Conservation (phyloP, 169 alveolate species). For the Plasmodium vivax region DNA sequence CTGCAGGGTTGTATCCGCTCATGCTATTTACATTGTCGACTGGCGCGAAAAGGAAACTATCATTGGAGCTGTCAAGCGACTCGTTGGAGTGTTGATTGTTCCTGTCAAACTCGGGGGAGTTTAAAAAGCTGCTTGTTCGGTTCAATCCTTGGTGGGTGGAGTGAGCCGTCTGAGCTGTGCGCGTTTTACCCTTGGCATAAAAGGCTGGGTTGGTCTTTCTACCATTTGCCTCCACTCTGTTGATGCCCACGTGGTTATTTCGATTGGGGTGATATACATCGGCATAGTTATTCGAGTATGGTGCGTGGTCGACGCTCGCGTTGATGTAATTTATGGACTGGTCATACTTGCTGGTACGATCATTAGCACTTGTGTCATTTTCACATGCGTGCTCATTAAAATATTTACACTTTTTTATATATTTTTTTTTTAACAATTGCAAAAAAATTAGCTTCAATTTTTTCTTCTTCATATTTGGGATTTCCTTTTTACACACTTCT, state of each 20-base stretch:
- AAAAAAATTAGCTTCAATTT: slow-evolving; percentile 33
- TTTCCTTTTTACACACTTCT: slow-evolving; percentile 55
- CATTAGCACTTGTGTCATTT: not conserved
- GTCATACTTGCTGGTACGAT: not conserved
- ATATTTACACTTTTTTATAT: slow-evolving; percentile 58
- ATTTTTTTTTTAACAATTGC: slow-evolving; percentile 46
- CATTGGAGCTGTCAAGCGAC: not conserved
- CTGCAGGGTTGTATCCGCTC: not conserved
- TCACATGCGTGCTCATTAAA: slow-evolving; percentile 67
- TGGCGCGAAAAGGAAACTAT: not conserved
- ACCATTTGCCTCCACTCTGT: not conserved
- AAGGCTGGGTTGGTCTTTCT: not conserved
- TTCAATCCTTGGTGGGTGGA: not conserved
- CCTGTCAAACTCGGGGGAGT: not conserved
- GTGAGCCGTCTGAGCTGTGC: not conserved
- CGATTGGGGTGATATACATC: not conserved
- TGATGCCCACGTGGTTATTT: not conserved
- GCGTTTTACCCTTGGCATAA: not conserved
- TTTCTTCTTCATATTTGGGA: slow-evolving; percentile 28
- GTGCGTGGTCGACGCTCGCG: not conserved
- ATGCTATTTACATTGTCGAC: not conserved
- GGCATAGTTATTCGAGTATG: not conserved
- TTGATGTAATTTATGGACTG: slow-evolving; percentile 3
- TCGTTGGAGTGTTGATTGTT: not conserved
- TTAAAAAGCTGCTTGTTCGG: not conserved